Evolutionary conservation across 2,329 filamentous ascomycete species (phyloP), one percentile per base, ranked within the genome.

Genomic region (Aspergillus luchuensis): DNA sequence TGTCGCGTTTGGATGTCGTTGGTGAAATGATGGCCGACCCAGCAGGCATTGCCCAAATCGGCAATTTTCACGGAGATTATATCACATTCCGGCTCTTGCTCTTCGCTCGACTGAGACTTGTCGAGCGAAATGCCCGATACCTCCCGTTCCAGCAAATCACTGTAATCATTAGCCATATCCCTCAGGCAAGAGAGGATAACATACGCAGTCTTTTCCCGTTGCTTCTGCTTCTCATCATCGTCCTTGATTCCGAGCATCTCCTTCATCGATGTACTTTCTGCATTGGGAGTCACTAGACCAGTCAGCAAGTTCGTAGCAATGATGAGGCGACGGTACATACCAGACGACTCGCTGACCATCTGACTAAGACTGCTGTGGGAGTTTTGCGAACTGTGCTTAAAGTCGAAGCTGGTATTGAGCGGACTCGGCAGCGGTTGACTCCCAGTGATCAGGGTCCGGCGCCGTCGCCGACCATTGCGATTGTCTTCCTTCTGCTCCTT

Each of bases 61-160:
- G 95, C 95, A 80, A 99, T 99, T 81, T 99, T 99, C 76, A 99
- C 95, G 36, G 94, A 97, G 70, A 99, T 98, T 66, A 92, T 90
- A 65, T 93, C 91, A 67, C 84, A 82, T 41, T 73, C 69, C 13
- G 66, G 66, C 50, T 74, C 73, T 41, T 76, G 66, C 50, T 74
- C 73, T 39, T 76, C 72, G 3, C 55, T 56, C 28, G 71, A 67
- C 30, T 71, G 68, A 30, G 85, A 82, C 74, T 92, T 97, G 72
- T 96, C 92, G 43, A 98, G 87, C 57, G 92, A 96, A 70, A 98
- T 98, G 56, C 92, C 91, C 1, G 93, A 97, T 10, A 99, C 91
- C 73, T 98, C 94, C 74, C 92, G 91, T 45, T 92, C 93, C 48
- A 99, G 83, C 30, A 97, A 84, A 74, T 98, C 95, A 63, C 91